phyloP scores from a whole-genome alignment of 257 asterid species.

The Petrea volubilis region DNA sequence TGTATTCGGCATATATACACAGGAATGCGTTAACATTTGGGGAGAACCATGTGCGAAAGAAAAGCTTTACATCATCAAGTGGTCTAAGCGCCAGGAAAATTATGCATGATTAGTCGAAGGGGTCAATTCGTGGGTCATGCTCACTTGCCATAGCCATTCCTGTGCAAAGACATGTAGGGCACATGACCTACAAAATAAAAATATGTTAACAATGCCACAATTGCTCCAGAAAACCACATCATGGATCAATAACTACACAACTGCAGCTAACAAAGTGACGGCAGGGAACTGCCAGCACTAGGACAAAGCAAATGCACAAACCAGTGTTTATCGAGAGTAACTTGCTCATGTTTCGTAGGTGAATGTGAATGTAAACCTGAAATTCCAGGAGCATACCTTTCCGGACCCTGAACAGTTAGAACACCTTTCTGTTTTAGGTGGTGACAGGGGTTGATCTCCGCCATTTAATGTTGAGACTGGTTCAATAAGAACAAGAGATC shows the following conservation, averaged over 20 bases:
- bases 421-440: slow-evolving; percentile 84
- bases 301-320: background rate
- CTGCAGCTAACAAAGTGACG: background rate
- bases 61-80: background rate
- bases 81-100: background rate
- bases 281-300: background rate
- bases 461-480: slow-evolving; percentile 62
- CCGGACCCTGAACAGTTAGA: slow-evolving; percentile 92
- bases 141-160: slow-evolving; percentile 99
- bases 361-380: background rate
- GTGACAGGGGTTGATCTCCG: slow-evolving; percentile 54
- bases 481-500: slow-evolving; percentile 73
- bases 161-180: slow-evolving; percentile 96
- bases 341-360: background rate
- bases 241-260: background rate
- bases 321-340: too few relatives aligned
- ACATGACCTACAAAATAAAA: slow-evolving; percentile 72
- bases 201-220: background rate
- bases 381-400: slow-evolving; percentile 53
- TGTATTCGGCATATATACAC: background rate
- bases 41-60: background rate
- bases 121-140: slow-evolving; percentile 92
- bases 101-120: slow-evolving; percentile 50
- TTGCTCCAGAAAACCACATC: background rate
- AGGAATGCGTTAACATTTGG: background rate